Evolutionary conservation across 768 basidiomycete genomes (phyloP), one percentile per base, ranked within the genome.

Genomic region (Auricularia cornea): DNA sequence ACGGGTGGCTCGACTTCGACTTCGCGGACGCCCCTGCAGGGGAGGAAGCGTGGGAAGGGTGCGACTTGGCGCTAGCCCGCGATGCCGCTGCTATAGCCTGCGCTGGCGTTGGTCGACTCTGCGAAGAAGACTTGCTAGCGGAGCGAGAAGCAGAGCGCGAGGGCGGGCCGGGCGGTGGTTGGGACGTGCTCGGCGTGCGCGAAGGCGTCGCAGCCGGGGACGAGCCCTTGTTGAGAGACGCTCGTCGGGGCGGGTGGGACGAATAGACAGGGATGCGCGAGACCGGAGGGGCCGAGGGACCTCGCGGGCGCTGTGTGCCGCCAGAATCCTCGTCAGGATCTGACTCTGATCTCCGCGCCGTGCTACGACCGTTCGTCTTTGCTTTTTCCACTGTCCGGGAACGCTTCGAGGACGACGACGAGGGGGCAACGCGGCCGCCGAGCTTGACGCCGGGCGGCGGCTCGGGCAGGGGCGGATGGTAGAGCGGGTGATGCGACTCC

Each of bases 361-460:
- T 41, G 71, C 63, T 66, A 69, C 71, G 57, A 71, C 68, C 26
- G 69, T 65, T 3, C 71, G 67, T 67, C 75, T 80, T 18, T 68
- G 64, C 35, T 74, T 73, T 18, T 44, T 33, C 18, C 60, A 23
- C 56, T 59, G 59, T 48, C 62, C 44, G 62, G 35, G 54, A 59
- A 41, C 23, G 63, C 59, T 30, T 65, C 52, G 32, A 54, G 44
- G 40, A 62, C 61, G 26, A 31, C 61, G 35, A 44, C 26, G 18
- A 35, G 8, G 38, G 68, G 41, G 71, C 66, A 35, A 69, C 26
- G 2, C 65, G 69, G 16, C 71, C 75, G 2, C 90, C 89, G 30
- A 93, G 81, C 12, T 85, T 80, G 14, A 92, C 71, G 1, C 91
- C 91, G 3, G 90, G 90, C 3, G 92, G 92, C 20, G 92, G 92